Evolutionary conservation across 768 basidiomycete genomes (phyloP), one percentile per base, ranked within the genome.

Genomic region (Auriscalpium orientale): DNA sequence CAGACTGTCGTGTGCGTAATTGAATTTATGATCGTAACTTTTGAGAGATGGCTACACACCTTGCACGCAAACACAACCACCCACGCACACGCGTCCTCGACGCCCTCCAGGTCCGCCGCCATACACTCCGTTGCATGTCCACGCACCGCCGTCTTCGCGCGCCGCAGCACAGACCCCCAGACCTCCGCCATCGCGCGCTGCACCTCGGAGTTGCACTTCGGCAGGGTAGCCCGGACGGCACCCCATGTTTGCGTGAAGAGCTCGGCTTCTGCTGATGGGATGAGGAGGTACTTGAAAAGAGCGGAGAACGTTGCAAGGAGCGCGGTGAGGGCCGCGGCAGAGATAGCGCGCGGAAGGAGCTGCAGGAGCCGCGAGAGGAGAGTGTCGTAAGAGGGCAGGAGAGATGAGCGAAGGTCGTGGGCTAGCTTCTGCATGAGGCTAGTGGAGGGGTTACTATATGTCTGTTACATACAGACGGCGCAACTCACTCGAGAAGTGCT

Each of bases 161-260:
- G 78, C 49, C 94, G 76, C 45, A 95, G 64, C 0, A 87, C 78
- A 0, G 81, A 82, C 0, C 85, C 90, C 95, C 91, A 97, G 4
- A 91, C 90, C 65, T 97, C 92, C 0, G 91, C 87, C 10, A 89
- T 78, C 1, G 87, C 83, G 22, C 87, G 73, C 64, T 88, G 88
- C 2, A 91, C 79, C 56, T 93, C 89, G 0, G 81, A 77, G 54
- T 79, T 71, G 66, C 87, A 90, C 56, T 74, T 77, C 3, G 79
- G 78, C 9, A 91, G 66, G 1, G 77, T 71, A 0, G 67, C 64
- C 22, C 74, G 73, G 43, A 91, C 70, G 33, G 70, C 63, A 6
- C 67, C 54, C 89, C 89, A 91, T 3, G 87, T 84, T 45, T 76
- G 72, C 45, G 79, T 74, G 22, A 87, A 65, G 5, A 83, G 72